Evolutionary conservation across 768 basidiomycete species (phyloP).

Genomic region (Mycena floridula): DNA sequence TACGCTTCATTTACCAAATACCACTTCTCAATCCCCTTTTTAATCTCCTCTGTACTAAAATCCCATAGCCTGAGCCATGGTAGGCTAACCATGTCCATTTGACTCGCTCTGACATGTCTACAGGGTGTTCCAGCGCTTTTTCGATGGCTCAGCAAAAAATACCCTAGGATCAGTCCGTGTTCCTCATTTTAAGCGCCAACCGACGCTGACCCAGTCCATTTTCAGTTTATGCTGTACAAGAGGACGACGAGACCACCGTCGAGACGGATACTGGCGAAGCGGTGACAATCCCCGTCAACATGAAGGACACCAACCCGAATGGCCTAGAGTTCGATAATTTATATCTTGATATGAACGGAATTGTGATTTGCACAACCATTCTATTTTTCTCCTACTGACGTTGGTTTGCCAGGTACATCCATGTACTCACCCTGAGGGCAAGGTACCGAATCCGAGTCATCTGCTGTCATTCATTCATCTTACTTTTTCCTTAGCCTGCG

Average conservation of each 20-base stretch:
- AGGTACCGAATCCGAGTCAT: slow-evolving; percentile 53
- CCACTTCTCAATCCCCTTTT: not conserved
- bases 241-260: slow-evolving; percentile 76
- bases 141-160: slow-evolving; percentile 98
- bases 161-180: slow-evolving; percentile 87
- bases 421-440: slow-evolving; percentile 98
- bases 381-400: no score
- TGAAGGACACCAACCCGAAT: slow-evolving; percentile 84
- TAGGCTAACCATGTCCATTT: no score
- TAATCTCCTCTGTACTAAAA: not conserved
- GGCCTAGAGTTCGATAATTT: slow-evolving; percentile 92
- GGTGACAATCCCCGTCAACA: slow-evolving; percentile 73
- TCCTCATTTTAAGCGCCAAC: not conserved
- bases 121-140: slow-evolving; percentile 98
- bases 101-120: not conserved
- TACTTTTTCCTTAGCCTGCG: slow-evolving; percentile 53
- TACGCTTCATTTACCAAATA: not conserved
- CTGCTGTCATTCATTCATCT: slow-evolving; percentile 3
- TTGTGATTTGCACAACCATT: no score
- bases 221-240: slow-evolving; percentile 75
- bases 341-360: slow-evolving; percentile 99
- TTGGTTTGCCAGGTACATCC: slow-evolving; percentile 89
- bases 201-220: not conserved
- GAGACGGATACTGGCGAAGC: slow-evolving; percentile 60
- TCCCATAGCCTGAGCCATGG: no score